phyloP scores from a whole-genome alignment of 805 yeast genomes.

The Pichia cephalocereana region DNA sequence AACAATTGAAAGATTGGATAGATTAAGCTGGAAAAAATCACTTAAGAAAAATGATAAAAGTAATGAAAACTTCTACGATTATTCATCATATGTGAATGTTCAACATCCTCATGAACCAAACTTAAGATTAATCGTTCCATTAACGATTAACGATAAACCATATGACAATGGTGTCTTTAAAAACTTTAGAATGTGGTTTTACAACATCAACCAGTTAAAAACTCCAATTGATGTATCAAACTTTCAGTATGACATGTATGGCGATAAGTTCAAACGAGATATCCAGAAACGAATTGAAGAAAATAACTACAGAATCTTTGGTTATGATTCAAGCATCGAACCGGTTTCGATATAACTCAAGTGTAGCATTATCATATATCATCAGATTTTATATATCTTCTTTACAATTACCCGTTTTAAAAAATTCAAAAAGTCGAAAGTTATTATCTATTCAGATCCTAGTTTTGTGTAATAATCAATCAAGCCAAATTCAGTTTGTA shows the following conservation, averaged over 20 bases:
- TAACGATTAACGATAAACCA: constrained; percentile 25
- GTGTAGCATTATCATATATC: too few relatives aligned
- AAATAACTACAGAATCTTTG: constrained; percentile 22
- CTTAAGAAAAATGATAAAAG: constrained; percentile 10
- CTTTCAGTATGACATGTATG: constrained; percentile 20
- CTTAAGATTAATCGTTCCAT: constrained; percentile 30
- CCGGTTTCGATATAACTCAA: not conserved
- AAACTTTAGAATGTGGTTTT: constrained; percentile 28
- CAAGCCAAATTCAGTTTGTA: constrained; percentile 59
- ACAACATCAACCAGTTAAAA: constrained; percentile 8
- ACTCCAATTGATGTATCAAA: constrained; percentile 15
- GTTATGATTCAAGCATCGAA: constrained; percentile 7
- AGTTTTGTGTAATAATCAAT: constrained; percentile 41
- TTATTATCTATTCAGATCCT: not conserved
- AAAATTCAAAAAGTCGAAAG: too few relatives aligned
- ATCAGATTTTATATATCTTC: too few relatives aligned
- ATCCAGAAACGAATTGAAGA: constrained; percentile 18
- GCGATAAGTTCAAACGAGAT: constrained; percentile 16
- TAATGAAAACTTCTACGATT: constrained; percentile 3
- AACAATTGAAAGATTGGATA: constrained; percentile 6
- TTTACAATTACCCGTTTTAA: too few relatives aligned
- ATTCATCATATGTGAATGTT: constrained; percentile 36
- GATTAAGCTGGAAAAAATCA: constrained; percentile 21
- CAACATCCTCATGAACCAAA: constrained; percentile 23
- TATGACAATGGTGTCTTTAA: constrained; percentile 29